phyloP scores from a whole-genome alignment of 371 early-diverging fungal genomes.

The Apophysomyces sp. region DNA sequence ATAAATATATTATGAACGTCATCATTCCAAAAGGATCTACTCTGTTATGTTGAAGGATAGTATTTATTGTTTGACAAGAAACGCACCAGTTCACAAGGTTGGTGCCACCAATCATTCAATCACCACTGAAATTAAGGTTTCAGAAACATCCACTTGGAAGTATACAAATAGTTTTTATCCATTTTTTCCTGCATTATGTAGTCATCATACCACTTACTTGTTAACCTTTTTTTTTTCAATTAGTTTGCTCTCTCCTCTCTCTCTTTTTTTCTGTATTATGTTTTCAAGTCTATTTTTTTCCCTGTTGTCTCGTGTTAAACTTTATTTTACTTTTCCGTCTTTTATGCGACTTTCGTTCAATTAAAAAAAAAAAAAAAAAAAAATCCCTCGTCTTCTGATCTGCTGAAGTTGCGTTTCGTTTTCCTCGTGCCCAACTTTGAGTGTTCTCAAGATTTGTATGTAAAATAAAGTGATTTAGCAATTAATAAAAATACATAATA shows the following conservation, averaged over 20 bases:
- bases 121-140: neutral
- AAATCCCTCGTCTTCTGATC: conserved; percentile 2
- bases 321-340: neutral
- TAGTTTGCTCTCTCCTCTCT: no score
- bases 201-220: neutral
- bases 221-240: neutral
- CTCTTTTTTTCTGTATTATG: neutral
- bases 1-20: neutral
- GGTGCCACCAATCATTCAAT: neutral
- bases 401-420: neutral
- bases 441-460: neutral
- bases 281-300: neutral
- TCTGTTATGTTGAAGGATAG: neutral
- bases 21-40: neutral
- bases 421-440: neutral
- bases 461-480: no score
- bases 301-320: neutral
- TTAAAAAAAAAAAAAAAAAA: neutral
- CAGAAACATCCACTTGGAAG: neutral
- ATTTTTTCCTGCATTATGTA: neutral
- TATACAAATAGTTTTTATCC: neutral
- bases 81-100: neutral
- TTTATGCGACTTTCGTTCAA: neutral
- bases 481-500: no score
- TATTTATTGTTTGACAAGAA: neutral